Evolutionary conservation across 2,329 filamentous ascomycete genomes (phyloP).

Genomic region (Curvularia hawaiiensis): DNA sequence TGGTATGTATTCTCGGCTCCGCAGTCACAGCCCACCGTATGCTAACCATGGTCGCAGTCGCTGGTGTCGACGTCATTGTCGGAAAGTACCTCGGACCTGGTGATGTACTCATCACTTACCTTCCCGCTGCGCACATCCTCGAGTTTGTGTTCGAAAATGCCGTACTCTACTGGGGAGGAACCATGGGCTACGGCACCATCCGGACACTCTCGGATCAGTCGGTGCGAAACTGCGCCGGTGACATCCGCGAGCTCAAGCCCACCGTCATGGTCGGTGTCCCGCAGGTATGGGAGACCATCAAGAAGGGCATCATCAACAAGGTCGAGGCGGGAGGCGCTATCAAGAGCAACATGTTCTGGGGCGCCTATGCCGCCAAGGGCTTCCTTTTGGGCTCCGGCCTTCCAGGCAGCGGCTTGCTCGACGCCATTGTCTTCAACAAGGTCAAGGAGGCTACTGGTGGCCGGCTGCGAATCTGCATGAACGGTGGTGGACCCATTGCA

Average conservation of each 20-base stretch:
- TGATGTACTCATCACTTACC: constrained; percentile 85
- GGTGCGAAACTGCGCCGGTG: constrained; percentile 87
- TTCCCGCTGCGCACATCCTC: constrained; percentile 93
- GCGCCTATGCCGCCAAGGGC: constrained; percentile 64
- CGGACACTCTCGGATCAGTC: constrained; percentile 86
- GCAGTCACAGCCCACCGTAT: background rate
- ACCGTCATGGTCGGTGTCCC: constrained; percentile 93
- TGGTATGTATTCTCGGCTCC: constrained; percentile 56
- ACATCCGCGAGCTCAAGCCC: constrained; percentile 89
- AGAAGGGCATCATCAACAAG: constrained; percentile 87
- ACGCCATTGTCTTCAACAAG: constrained; percentile 87
- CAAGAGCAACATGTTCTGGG: constrained; percentile 79
- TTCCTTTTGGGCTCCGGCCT: constrained; percentile 65
- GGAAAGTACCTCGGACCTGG: constrained; percentile 76
- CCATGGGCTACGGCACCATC: constrained; percentile 90
- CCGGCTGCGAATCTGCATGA: constrained; percentile 85
- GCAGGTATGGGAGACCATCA: constrained; percentile 95
- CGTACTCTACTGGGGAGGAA: constrained; percentile 85
- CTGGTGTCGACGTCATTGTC: constrained; percentile 79
- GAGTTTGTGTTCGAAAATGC: constrained; percentile 96
- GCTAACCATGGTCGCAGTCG: constrained; percentile 54
- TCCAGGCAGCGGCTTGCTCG: constrained; percentile 72
- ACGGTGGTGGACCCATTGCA: constrained; percentile 89
- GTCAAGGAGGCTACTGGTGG: constrained; percentile 90
- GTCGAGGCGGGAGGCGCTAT: constrained; percentile 74